These are phyloP conservation scores for Kwoniella dejecticola DNA, from an alignment of 768 basidiomycete species.

Conservation along the genomic window DNA sequence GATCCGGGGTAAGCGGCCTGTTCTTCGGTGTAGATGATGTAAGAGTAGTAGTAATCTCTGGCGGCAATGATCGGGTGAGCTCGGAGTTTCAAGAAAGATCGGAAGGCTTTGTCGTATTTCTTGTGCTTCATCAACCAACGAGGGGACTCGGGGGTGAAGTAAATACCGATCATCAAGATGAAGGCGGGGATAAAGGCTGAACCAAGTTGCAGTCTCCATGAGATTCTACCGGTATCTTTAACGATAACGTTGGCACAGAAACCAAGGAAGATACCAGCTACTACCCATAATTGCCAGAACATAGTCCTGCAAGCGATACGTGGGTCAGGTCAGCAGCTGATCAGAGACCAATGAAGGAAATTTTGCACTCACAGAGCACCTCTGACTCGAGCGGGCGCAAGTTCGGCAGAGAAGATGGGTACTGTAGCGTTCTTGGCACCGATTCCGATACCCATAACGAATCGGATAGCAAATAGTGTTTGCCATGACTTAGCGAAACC, in stretches of 20 bases:
- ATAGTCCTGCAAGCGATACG: constrained; percentile 56
- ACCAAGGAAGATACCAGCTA: constrained; percentile 50
- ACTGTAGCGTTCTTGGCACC: constrained; percentile 58
- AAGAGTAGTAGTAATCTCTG: constrained; percentile 58
- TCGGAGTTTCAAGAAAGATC: constrained; percentile 54
- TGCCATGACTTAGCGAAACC: constrained; percentile 50
- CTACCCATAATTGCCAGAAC: constrained; percentile 69
- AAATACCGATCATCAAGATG: constrained; percentile 45
- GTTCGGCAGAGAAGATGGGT: constrained; percentile 75
- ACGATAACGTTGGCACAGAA: constrained; percentile 55
- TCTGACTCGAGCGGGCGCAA: constrained; percentile 78
- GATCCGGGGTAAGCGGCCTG: constrained; percentile 39
- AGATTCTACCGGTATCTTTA: constrained; percentile 51
- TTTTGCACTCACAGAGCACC: constrained; percentile 70
- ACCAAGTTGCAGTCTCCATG: constrained; percentile 59
- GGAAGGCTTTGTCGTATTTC: constrained; percentile 55
- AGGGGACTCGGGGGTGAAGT: constrained; percentile 53
- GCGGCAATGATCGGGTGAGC: constrained; percentile 57
- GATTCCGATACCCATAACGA: constrained; percentile 51
- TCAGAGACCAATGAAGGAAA: neutral
- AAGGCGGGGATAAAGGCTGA: constrained; percentile 53
- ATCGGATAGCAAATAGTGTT: constrained; percentile 37
- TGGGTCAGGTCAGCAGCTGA: neutral
- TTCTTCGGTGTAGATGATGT: constrained; percentile 56
- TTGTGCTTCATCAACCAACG: constrained; percentile 58